Percentiles rank a stretch among this genome's conserved stretches.
phyloP scores from a whole-genome alignment of 108 stramenopile genomes.

The Cylindrotheca closterium region DNA sequence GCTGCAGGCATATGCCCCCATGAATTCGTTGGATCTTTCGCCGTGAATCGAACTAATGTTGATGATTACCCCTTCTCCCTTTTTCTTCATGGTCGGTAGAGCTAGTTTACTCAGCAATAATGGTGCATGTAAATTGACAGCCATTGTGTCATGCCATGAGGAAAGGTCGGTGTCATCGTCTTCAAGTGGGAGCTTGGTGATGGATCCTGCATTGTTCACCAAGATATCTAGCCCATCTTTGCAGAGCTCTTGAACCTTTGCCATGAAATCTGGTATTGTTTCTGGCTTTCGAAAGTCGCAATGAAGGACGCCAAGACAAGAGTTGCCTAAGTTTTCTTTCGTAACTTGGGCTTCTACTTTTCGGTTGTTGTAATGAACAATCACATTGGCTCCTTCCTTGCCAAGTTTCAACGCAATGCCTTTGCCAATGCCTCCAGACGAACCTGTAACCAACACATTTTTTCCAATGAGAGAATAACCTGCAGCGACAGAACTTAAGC shows the following conservation, averaged over 20 bases:
- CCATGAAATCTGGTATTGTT: constrained; percentile 44
- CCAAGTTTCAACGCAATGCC: constrained; percentile 51
- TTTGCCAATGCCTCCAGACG: constrained; percentile 59
- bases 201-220: constrained; percentile 66
- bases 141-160: constrained; percentile 56
- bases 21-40: constrained; percentile 49
- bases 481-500: too few relatives aligned
- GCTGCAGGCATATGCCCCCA: constrained; percentile 58
- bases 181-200: constrained; percentile 62
- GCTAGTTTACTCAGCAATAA: constrained; percentile 41
- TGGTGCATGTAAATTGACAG: constrained; percentile 65
- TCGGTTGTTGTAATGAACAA: constrained; percentile 61
- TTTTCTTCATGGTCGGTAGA: constrained; percentile 17
- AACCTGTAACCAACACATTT: constrained; percentile 53
- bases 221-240: constrained; percentile 45
- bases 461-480: constrained; percentile 38
- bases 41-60: constrained; percentile 68
- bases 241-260: constrained; percentile 22
- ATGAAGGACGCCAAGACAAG: constrained; percentile 52
- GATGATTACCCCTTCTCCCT: constrained; percentile 40
- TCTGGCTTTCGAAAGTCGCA: constrained; percentile 68
- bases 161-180: constrained; percentile 53
- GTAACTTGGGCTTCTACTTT: constrained; percentile 38
- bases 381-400: constrained; percentile 39
- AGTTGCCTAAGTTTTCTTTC: constrained; percentile 12